Conservation (phyloP, 495 filamentous ascomycete species). For the Geopyxis carbonaria region DNA sequence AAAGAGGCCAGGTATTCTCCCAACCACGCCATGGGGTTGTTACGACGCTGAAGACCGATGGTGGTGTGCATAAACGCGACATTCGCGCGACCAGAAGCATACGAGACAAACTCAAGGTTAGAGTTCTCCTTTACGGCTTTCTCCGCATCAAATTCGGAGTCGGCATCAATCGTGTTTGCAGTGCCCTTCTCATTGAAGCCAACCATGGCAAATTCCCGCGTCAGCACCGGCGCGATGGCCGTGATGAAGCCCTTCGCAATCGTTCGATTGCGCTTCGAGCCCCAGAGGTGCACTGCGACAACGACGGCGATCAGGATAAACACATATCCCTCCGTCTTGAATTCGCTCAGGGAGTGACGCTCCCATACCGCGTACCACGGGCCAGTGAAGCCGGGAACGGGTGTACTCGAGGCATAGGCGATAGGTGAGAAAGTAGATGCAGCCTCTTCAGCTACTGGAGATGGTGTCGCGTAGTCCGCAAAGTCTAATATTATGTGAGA, state of each 20-base stretch:
- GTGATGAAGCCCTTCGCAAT: conserved; percentile 68
- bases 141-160: conserved; percentile 34
- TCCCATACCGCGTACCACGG: conserved; percentile 97
- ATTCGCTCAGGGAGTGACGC: conserved; percentile 61
- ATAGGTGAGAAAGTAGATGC: conserved; percentile 28
- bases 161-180: conserved; percentile 26
- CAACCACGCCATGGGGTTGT: conserved; percentile 62
- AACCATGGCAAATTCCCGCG: conserved; percentile 74
- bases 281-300: conserved; percentile 65
- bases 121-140: conserved; percentile 63
- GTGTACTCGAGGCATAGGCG: conserved; percentile 36
- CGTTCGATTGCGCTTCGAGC: conserved; percentile 57
- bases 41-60: conserved; percentile 68
- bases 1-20: conserved; percentile 52
- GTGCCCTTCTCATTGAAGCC: conserved; percentile 44
- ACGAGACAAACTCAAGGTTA: conserved; percentile 65
- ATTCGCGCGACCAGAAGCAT: conserved; percentile 88
- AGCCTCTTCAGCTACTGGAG: conserved; percentile 15
- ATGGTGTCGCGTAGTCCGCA: conserved; percentile 33
- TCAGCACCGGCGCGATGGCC: conserved; percentile 51
- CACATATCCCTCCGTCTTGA: conserved; percentile 73
- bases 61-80: conserved; percentile 77
- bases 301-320: conserved; percentile 55
- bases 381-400: conserved; percentile 8
- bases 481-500: conserved; percentile 28